Evolutionary conservation across 2,329 filamentous ascomycete genomes (phyloP).

Genomic region (Pochonia chlamydosporia): DNA sequence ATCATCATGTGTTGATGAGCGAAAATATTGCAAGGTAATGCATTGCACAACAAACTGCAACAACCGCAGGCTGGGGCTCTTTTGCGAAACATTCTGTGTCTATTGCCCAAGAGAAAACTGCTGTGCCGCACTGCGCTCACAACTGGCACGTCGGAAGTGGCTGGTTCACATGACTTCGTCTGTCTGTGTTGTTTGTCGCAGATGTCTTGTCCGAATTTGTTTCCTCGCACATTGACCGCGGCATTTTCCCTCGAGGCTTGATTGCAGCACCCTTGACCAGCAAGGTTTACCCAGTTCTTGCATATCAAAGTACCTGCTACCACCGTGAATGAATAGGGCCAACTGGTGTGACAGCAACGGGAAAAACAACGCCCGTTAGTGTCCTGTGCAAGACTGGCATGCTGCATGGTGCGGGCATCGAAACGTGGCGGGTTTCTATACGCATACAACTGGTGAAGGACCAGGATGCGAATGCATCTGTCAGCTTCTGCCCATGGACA

Average conservation of each 20-base stretch:
- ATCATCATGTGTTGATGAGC: too few species aligned
- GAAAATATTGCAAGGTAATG: too few species aligned
- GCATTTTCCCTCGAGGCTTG: not conserved
- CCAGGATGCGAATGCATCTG: conserved; percentile 2
- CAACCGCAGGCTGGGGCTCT: too few species aligned
- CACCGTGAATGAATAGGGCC: conserved; percentile 3
- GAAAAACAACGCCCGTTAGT: conserved; percentile 4
- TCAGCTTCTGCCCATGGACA: conserved; percentile 1
- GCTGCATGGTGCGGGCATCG: conserved; percentile 5
- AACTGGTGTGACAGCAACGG: conserved; percentile 11
- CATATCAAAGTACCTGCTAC: not conserved
- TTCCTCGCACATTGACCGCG: not conserved
- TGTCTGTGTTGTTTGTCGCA: not conserved
- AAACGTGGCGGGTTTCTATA: conserved; percentile 24
- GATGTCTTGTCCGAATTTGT: conserved; percentile 1
- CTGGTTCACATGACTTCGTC: conserved; percentile 4
- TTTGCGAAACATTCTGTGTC: not conserved
- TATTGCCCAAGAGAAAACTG: not conserved
- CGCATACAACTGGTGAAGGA: conserved; percentile 6
- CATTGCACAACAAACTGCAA: too few species aligned
- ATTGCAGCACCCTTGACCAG: not conserved
- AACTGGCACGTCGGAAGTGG: not conserved
- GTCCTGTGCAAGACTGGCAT: not conserved
- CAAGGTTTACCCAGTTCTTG: not conserved
- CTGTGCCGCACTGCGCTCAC: not conserved